phyloP scores from a whole-genome alignment of 768 basidiomycete species.

The Hortiboletus flavorubellus region DNA sequence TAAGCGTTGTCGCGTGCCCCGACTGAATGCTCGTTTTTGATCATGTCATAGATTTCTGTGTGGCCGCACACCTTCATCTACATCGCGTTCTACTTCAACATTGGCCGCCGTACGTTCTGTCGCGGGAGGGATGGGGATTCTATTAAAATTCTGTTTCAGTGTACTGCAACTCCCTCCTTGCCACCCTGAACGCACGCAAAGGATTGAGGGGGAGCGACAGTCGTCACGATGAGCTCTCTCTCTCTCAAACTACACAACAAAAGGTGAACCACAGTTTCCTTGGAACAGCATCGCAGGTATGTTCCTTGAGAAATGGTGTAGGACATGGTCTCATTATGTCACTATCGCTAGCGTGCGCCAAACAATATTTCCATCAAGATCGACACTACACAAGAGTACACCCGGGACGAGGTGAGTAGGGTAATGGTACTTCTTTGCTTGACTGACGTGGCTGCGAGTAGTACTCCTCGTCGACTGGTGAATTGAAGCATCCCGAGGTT shows the following conservation, averaged over 20 bases:
- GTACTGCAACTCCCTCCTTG: slow-evolving; percentile 60
- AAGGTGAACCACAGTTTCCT: neutral
- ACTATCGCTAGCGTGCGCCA: slow-evolving; percentile 21
- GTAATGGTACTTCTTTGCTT: neutral
- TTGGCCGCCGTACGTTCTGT: slow-evolving; percentile 49
- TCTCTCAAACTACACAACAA: slow-evolving; percentile 4
- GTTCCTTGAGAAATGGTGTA: neutral
- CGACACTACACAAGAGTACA: slow-evolving; percentile 55
- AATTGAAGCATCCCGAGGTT: slow-evolving; percentile 9
- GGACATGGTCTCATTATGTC: neutral
- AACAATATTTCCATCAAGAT: slow-evolving; percentile 64
- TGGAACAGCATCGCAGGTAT: slow-evolving; percentile 7
- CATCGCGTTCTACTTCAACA: slow-evolving; percentile 57
- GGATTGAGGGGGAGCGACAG: slow-evolving; percentile 34
- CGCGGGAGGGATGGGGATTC: too few relatives aligned
- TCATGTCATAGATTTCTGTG: slow-evolving; percentile 39
- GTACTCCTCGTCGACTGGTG: neutral
- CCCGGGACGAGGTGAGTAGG: slow-evolving; percentile 38
- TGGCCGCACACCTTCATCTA: slow-evolving; percentile 52
- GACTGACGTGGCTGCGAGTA: neutral
- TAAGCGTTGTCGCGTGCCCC: slow-evolving; percentile 11
- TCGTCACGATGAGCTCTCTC: slow-evolving; percentile 6
- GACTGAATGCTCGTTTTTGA: neutral
- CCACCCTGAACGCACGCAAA: slow-evolving; percentile 54
- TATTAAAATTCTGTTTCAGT: slow-evolving; percentile 31